Conservation (phyloP, 768 basidiomycete species). For the Sistotremastrum niveocremeum region DNA sequence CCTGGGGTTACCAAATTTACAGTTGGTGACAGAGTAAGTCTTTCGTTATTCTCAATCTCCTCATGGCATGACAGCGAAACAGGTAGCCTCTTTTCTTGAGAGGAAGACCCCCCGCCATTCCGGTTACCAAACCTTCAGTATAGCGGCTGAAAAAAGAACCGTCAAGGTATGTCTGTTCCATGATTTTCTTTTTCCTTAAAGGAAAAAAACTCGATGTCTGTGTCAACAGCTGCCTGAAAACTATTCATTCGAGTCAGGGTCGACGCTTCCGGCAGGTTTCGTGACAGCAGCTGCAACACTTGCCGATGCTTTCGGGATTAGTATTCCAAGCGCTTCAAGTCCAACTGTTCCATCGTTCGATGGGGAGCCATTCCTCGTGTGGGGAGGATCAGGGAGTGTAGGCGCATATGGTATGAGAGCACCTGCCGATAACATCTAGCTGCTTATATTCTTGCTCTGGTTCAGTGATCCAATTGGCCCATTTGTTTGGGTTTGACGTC, state of each 20-base stretch:
- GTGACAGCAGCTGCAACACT: constrained; percentile 28
- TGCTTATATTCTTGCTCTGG: too few species aligned
- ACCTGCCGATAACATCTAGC: too few species aligned
- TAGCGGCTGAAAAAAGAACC: constrained; percentile 16
- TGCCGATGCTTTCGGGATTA: constrained; percentile 21
- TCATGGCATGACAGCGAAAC: neutral
- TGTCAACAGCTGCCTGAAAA: constrained; percentile 26
- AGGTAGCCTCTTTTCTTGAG: neutral
- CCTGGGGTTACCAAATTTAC: constrained; percentile 19
- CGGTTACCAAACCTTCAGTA: constrained; percentile 18
- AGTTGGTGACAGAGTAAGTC: constrained; percentile 26
- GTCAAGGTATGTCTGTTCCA: constrained; percentile 21
- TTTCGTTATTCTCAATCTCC: neutral
- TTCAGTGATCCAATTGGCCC: constrained; percentile 22
- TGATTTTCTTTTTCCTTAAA: neutral
- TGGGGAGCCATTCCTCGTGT: constrained; percentile 27
- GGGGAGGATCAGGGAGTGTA: constrained; percentile 29
- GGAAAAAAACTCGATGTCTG: neutral
- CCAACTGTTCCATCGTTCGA: constrained; percentile 17
- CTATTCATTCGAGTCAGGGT: constrained; percentile 24
- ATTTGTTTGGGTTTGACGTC: constrained; percentile 27
- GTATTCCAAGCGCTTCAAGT: constrained; percentile 22
- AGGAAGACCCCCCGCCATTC: constrained; percentile 8
- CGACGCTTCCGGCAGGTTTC: constrained; percentile 29
- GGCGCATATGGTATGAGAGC: constrained; percentile 20